Evolutionary conservation across 805 yeast genomes (phyloP).

Genomic region (Pichia californica): DNA sequence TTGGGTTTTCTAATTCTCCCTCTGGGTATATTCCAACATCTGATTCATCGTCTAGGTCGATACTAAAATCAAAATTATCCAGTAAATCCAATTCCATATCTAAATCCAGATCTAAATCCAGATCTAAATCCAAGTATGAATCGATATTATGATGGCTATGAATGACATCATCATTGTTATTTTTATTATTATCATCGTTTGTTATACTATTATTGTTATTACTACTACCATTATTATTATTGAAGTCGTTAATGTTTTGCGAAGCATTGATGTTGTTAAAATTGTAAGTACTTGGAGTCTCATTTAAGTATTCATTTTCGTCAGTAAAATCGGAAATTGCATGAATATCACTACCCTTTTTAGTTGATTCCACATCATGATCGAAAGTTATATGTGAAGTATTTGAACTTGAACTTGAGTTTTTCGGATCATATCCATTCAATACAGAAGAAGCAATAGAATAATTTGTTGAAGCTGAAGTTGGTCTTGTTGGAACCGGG

Average conservation of each 20-base stretch:
- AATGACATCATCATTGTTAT: not conserved
- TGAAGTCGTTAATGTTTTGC: no score
- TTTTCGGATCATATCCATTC: not conserved
- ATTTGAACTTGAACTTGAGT: slow-evolving; percentile 1
- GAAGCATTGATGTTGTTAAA: no score
- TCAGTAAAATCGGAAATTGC: slow-evolving; percentile 4
- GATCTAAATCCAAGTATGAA: not conserved
- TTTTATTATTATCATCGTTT: not conserved
- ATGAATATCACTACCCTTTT: not conserved
- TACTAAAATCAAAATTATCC: no score
- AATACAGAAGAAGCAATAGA: slow-evolving; percentile 10
- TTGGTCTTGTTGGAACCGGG: slow-evolving; percentile 9
- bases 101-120: slow-evolving; percentile 1
- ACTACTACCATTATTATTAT: no score
- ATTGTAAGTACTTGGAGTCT: no score
- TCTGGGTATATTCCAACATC: not conserved
- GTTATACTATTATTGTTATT: no score
- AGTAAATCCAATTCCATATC: slow-evolving; percentile 1
- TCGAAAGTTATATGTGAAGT: not conserved
- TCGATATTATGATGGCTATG: not conserved
- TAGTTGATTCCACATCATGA: not conserved
- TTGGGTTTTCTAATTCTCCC: no score
- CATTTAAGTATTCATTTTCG: not conserved
- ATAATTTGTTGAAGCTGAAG: slow-evolving; percentile 1
- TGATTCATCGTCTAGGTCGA: no score